A percentile compares a stretch with the other conserved stretches of the same genome.
Evolutionary conservation across 1,284 basidiomycete genomes (phyloP).

Genomic region (Pisolithus thermaeus): DNA sequence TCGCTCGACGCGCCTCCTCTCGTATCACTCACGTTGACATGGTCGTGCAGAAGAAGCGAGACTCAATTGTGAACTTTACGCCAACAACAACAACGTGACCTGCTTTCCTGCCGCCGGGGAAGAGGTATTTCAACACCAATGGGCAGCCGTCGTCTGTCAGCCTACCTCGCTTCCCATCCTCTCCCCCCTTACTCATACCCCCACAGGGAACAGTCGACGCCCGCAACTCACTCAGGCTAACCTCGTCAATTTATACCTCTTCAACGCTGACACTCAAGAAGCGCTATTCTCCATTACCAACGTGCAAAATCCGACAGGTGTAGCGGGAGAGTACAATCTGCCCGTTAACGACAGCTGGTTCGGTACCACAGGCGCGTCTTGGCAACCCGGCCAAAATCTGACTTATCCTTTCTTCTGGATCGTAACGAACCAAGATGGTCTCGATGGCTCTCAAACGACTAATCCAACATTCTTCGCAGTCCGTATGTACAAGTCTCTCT

Average conservation of each 20-base stretch:
- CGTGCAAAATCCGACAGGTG: conserved; percentile 43
- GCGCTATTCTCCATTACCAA: conserved; percentile 40
- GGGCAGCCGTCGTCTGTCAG: conserved; percentile 71
- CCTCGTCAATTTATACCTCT: conserved; percentile 64
- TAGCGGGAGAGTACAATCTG: conserved; percentile 48
- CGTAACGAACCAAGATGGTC: conserved; percentile 47
- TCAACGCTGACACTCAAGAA: conserved; percentile 54
- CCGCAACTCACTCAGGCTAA: conserved; percentile 41
- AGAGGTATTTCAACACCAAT: conserved; percentile 59
- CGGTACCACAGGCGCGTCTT: conserved; percentile 46
- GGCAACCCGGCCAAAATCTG: conserved; percentile 44
- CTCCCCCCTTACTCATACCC: conserved; percentile 13
- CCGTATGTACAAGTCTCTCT: conserved; percentile 47
- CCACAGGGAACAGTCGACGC: conserved; percentile 46
- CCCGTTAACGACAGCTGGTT: conserved; percentile 74
- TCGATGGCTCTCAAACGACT: conserved; percentile 51
- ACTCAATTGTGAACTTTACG: conserved; percentile 28
- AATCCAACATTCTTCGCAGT: conserved; percentile 70
- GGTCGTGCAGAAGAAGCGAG: conserved; percentile 27
- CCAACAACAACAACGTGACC: conserved; percentile 65
- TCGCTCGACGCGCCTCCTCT: not conserved
- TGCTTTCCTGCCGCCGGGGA: conserved; percentile 59
- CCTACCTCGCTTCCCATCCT: conserved; percentile 18
- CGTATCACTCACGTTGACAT: conserved; percentile 4
- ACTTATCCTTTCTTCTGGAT: conserved; percentile 70